Evolutionary conservation across 2,329 filamentous ascomycete genomes (phyloP).

Genomic region (Neofusicoccum sp.): DNA sequence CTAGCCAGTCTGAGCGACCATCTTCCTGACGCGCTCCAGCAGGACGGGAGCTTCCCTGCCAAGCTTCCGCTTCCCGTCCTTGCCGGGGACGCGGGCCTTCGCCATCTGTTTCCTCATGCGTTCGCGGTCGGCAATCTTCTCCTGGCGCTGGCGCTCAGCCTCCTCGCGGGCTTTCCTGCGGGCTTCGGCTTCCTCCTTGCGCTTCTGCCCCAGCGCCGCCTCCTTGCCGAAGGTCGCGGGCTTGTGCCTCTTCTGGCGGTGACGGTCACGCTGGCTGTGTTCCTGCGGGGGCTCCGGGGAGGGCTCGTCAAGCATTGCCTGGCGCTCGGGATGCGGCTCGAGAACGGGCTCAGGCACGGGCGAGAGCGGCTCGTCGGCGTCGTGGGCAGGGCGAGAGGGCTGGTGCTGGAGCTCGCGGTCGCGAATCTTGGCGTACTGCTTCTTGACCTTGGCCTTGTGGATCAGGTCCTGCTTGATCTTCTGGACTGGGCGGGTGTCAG

Average conservation of each 20-base stretch:
- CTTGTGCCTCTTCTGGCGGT: constrained; percentile 27
- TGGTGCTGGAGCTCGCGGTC: constrained; percentile 41
- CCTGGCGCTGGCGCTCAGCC: constrained; percentile 58
- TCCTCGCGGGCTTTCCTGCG: constrained; percentile 60
- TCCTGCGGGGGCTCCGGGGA: constrained; percentile 22
- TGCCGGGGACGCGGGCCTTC: constrained; percentile 59
- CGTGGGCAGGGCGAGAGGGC: constrained; percentile 33
- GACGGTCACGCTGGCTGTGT: constrained; percentile 22
- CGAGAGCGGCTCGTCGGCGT: constrained; percentile 28
- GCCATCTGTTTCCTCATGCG: constrained; percentile 67
- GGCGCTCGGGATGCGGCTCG: constrained; percentile 60
- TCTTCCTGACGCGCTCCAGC: constrained; percentile 72
- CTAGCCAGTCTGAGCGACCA: constrained; percentile 52
- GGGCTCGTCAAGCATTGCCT: constrained; percentile 55
- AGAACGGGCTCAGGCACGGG: constrained; percentile 36
- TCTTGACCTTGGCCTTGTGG: constrained; percentile 89
- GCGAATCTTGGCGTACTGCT: constrained; percentile 86
- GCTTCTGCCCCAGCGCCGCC: constrained; percentile 48
- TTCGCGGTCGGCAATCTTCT: constrained; percentile 61
- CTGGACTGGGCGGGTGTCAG: constrained; percentile 55
- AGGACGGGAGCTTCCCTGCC: constrained; percentile 77
- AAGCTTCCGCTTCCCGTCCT: constrained; percentile 72
- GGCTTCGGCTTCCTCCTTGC: constrained; percentile 63
- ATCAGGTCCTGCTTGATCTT: constrained; percentile 90
- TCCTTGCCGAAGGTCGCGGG: constrained; percentile 45